Conservation (phyloP, 345 rosid genomes). For the Euphorbia lathyris region DNA sequence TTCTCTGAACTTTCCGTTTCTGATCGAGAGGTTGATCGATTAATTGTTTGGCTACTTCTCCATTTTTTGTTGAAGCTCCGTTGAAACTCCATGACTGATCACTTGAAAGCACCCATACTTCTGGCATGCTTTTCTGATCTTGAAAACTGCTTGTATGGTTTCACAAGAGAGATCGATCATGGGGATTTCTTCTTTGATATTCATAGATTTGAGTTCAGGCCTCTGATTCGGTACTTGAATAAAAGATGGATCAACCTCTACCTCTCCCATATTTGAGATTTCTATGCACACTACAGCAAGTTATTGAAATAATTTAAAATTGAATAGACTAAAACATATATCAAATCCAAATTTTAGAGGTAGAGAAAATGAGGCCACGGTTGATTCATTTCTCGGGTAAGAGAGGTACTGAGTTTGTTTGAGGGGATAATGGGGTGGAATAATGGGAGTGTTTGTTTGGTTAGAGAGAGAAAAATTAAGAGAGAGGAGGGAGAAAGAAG, state of each 20-base stretch:
- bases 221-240: conserved; percentile 24
- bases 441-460: no score
- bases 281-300: not conserved
- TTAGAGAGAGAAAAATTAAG: no score
- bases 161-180: conserved; percentile 53
- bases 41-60: conserved; percentile 46
- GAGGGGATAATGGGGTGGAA: no score
- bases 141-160: conserved; percentile 25
- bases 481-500: no score
- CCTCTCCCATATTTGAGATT: conserved; percentile 19
- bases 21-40: conserved; percentile 50
- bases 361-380: not conserved
- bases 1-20: conserved; percentile 60
- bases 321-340: no score
- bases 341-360: no score
- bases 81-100: conserved; percentile 70
- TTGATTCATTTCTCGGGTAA: no score
- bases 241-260: conserved; percentile 27
- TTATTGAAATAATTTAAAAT: no score
- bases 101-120: conserved; percentile 92
- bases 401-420: no score
- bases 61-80: conserved; percentile 35
- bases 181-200: conserved; percentile 20
- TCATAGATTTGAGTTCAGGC: conserved; percentile 7
- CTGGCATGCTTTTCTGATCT: conserved; percentile 61